A percentile compares a stretch with the other conserved stretches of the same genome.
These are phyloP conservation scores for Colletotrichum somersetense DNA, from an alignment of 2,329 filamentous ascomycete species.

Conservation along the genomic window DNA sequence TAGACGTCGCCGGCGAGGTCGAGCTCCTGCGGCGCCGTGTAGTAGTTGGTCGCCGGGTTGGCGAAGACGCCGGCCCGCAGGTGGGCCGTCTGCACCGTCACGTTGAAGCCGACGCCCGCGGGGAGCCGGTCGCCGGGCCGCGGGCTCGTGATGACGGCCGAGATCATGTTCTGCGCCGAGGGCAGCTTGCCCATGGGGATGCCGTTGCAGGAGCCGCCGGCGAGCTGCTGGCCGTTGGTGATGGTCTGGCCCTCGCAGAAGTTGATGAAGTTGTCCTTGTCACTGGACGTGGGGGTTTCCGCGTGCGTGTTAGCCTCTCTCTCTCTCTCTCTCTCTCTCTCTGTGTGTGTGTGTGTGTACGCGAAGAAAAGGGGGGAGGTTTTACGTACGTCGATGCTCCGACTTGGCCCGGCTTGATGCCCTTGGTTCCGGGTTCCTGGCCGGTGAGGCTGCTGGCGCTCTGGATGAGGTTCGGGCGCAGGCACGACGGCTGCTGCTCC, in stretches of 20 bases:
- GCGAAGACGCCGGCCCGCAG: conserved; percentile 66
- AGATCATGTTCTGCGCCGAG: conserved; percentile 63
- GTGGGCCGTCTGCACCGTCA: conserved; percentile 62
- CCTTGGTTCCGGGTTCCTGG: conserved; percentile 49
- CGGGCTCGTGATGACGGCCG: conserved; percentile 64
- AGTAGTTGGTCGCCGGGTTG: conserved; percentile 67
- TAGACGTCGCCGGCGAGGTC: conserved; percentile 54
- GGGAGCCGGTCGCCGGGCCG: conserved; percentile 55
- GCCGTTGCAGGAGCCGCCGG: conserved; percentile 67
- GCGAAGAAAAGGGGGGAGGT: background rate
- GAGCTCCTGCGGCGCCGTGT: conserved; percentile 66
- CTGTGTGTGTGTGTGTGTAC: too few species aligned
- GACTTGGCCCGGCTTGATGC: conserved; percentile 48
- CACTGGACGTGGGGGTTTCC: conserved; percentile 48
- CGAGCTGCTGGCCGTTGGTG: conserved; percentile 66
- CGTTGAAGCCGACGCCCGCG: conserved; percentile 58
- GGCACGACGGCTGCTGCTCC: conserved; percentile 39
- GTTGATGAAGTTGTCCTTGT: conserved; percentile 70
- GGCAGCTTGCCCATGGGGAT: conserved; percentile 71
- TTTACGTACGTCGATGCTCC: conserved; percentile 59
- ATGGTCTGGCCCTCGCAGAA: conserved; percentile 66
- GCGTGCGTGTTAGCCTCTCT: background rate
- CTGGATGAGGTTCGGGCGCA: conserved; percentile 58
- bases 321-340: too few species aligned
- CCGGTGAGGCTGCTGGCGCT: conserved; percentile 55